Evolutionary conservation across 2,329 filamentous ascomycete genomes (phyloP).

Genomic region (Diplocarpon rosae): DNA sequence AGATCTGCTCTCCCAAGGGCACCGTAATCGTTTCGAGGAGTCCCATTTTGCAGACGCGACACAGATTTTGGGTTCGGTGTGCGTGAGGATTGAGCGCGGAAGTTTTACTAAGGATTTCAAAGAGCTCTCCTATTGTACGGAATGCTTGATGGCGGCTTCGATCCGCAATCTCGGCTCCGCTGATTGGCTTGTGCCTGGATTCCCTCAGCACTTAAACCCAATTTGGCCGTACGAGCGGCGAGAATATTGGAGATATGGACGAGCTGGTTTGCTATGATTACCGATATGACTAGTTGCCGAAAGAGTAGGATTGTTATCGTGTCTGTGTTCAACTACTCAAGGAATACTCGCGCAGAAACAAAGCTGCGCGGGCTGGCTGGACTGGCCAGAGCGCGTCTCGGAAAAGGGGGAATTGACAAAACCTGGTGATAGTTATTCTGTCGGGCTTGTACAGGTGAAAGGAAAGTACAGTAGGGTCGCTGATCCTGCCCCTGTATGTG

Average conservation of each 20-base stretch:
- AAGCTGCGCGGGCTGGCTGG: neutral
- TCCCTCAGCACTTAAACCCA: neutral
- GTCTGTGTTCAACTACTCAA: slow-evolving; percentile 2
- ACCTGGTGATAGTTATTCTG: neutral
- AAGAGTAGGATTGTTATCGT: slow-evolving; percentile 9
- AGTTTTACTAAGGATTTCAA: neutral
- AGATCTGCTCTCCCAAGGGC: slow-evolving; percentile 22
- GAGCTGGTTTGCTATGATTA: neutral
- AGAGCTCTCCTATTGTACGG: too few relatives aligned
- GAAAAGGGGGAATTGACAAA: neutral
- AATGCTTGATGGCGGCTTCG: neutral
- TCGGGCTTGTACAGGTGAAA: too few relatives aligned
- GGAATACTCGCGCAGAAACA: neutral
- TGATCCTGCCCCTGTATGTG: too few relatives aligned
- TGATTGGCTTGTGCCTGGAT: slow-evolving; percentile 12
- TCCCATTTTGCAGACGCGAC: slow-evolving; percentile 19
- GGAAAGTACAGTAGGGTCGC: too few relatives aligned
- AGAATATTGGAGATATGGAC: neutral
- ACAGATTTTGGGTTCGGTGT: neutral
- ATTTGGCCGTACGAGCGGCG: slow-evolving; percentile 5
- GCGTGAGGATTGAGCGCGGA: neutral
- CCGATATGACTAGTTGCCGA: neutral
- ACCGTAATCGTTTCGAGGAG: slow-evolving; percentile 22
- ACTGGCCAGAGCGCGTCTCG: neutral
- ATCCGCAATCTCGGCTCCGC: slow-evolving; percentile 4